Conservation (phyloP, 2,329 filamentous ascomycete species). For the Colletotrichum sublineola region DNA sequence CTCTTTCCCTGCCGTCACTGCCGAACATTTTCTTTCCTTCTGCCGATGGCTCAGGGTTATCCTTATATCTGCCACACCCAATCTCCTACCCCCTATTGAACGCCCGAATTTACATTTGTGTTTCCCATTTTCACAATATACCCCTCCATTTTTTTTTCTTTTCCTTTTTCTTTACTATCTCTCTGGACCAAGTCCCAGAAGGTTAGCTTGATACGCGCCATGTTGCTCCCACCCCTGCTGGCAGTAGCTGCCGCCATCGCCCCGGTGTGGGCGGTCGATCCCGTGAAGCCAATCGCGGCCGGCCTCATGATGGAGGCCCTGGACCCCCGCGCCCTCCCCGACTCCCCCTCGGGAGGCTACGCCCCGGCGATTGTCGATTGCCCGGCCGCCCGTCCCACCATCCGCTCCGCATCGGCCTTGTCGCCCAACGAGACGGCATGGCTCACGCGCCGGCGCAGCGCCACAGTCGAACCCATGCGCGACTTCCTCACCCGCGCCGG, state of each 20-base stretch:
- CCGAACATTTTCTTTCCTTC: background rate
- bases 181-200: background rate
- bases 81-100: background rate
- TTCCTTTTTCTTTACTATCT: background rate
- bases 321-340: conserved; percentile 51
- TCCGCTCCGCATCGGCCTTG: conserved; percentile 73
- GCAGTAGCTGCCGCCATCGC: conserved; percentile 24
- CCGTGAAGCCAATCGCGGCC: conserved; percentile 37
- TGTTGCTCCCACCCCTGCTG: conserved; percentile 34
- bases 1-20: background rate
- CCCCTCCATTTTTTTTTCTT: background rate
- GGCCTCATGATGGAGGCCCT: conserved; percentile 28
- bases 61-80: conserved; percentile 10
- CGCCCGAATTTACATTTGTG: background rate
- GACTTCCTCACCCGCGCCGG: conserved; percentile 78
- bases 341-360: conserved; percentile 72
- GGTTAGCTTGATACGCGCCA: background rate
- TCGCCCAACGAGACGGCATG: conserved; percentile 80
- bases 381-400: conserved; percentile 75
- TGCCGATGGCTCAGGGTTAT: background rate
- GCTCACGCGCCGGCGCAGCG: conserved; percentile 78
- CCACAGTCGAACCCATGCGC: conserved; percentile 81
- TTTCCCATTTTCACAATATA: background rate
- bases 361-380: conserved; percentile 77
- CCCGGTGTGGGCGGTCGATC: conserved; percentile 52